Base-by-base conservation (phyloP, 768 basidiomycete genomes). In the Phanerochaete sordida region DNA sequence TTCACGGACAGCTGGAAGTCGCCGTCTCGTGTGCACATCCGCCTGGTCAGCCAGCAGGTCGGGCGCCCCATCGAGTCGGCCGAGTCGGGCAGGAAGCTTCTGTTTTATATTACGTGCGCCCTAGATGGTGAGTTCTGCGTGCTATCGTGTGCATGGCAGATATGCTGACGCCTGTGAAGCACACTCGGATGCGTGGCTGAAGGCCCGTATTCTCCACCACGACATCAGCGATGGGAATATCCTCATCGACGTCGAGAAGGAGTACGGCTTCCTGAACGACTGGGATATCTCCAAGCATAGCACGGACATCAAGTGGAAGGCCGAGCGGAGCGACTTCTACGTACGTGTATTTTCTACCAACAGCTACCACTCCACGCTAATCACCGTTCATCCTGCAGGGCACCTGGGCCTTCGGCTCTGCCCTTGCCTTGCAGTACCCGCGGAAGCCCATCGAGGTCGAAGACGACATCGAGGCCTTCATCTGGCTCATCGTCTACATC, bases 391-490 rank as follows among this genome's bases (percentile, higher is more conserved):
- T 21, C n/a, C 23, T 48, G 13, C 26, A 68, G 67, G 67, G 67
- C 11, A 66, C 67, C 0, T 66, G 63, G 65, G n/a, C 55, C 9
- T 69, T 59, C 61, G 61, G 62, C 54, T 64, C 68, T 16, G 54
- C 61, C 2, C 27, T 24, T 1, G 48, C 51, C 1, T 55, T 65
- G 3, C 7, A 52, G 16, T 39, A 63, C 26, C 64, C 62, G 1
- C 21, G 43, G 44, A 56, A 56, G 26, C 39, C 50, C 1, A 26
- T 49, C 16, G 49, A 53, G n/a, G 33, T 62, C 0, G 44, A 50
- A 19, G 66, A 68, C 53, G 66, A 68, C 27, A 46, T 65, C 28
- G 66, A 68, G 39, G 54, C 64, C 1, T 62, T 68, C 52, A 46
- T 68, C 39, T 61, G 65, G 31, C 48, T 62, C 56, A n/a, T 60